Conservation (phyloP, 192 early-diverging fungal species). For the Rhizophagus prolifer region DNA sequence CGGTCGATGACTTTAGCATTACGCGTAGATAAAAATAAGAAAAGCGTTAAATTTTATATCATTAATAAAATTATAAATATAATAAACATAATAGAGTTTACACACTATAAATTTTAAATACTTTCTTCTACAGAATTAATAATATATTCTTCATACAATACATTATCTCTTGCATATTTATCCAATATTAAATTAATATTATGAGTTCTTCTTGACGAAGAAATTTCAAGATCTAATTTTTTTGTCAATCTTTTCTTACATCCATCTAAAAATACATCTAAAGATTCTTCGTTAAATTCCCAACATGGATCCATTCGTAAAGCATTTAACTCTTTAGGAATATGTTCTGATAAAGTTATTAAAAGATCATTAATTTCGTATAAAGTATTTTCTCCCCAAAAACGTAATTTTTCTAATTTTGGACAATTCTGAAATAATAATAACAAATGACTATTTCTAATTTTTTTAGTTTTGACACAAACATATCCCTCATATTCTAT, state of each 20-base stretch:
- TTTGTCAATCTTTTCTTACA: neutral
- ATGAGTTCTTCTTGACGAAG: neutral
- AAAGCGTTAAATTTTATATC: too few species aligned
- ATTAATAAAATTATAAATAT: too few species aligned
- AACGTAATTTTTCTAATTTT: neutral
- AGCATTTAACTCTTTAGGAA: neutral
- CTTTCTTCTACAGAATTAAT: too few species aligned
- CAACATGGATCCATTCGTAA: neutral
- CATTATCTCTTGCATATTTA: too few species aligned
- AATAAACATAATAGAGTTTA: too few species aligned
- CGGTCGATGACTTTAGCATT: too few species aligned
- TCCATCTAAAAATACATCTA: neutral
- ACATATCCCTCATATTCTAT: neutral
- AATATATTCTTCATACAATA: too few species aligned
- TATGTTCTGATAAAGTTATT: neutral
- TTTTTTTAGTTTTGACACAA: neutral
- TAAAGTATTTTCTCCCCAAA: neutral
- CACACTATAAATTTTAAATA: too few species aligned
- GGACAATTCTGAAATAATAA: neutral
- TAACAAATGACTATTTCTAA: neutral
- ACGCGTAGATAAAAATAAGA: too few species aligned
- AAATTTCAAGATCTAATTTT: neutral
- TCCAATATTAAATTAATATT: too few species aligned
- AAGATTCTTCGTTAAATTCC: neutral
- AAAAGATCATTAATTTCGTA: neutral